phyloP scores from a whole-genome alignment of 345 rosid species.

The Melaleuca quinquenervia region DNA sequence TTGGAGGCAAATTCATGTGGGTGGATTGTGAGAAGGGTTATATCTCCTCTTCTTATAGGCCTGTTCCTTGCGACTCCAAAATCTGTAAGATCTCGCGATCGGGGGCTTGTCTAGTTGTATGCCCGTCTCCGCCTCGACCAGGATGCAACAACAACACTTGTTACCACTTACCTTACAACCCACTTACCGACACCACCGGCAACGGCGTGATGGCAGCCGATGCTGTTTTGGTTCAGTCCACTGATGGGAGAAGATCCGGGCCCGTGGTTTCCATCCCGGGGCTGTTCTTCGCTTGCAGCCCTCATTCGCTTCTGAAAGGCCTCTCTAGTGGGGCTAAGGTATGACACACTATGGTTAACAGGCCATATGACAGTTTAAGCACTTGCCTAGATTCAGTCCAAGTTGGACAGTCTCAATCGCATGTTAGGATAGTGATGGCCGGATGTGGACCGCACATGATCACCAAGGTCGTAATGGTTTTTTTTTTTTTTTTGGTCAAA shows the following conservation, averaged over 20 bases:
- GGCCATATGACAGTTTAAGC: neutral
- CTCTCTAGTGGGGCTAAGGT: neutral
- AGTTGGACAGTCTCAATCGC: neutral
- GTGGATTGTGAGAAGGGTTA: neutral
- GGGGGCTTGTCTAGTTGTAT: neutral
- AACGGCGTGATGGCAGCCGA: neutral
- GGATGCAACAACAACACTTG: neutral
- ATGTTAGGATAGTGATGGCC: neutral
- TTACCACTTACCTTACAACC: neutral
- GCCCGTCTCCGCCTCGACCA: neutral
- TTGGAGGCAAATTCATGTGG: neutral
- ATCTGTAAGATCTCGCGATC: neutral
- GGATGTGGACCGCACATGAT: neutral
- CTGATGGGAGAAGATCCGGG: neutral
- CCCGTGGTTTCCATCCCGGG: neutral
- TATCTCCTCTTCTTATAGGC: neutral
- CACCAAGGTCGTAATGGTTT: neutral
- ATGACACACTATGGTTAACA: neutral
- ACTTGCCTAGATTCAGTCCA: neutral
- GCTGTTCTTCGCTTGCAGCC: conserved; percentile 3
- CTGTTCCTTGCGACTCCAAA: neutral
- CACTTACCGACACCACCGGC: neutral
- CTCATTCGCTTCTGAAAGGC: neutral
- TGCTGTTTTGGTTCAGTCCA: neutral
- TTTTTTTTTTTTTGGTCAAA: no score